Evolutionary conservation across 441 rosid genomes (phyloP).

Genomic region (Gossypium lobatum): DNA sequence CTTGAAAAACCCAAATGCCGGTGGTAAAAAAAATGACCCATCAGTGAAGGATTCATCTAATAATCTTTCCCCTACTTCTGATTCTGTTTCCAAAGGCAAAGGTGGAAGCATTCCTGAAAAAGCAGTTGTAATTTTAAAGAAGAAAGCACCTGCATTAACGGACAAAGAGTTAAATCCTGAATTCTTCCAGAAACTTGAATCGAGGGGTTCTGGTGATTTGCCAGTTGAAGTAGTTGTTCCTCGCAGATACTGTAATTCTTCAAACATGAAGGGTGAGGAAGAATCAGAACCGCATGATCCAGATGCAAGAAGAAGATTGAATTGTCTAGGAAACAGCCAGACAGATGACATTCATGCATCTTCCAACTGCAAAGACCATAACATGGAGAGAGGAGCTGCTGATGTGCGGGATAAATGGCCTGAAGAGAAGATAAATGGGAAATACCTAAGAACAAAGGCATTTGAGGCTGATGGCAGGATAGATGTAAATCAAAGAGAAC

Average conservation of each 20-base stretch:
- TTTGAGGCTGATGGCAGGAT: slow-evolving; percentile 45
- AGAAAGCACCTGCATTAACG: slow-evolving; percentile 71
- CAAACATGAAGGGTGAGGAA: slow-evolving; percentile 53
- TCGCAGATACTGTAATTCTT: slow-evolving; percentile 54
- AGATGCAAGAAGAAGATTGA: slow-evolving; percentile 46
- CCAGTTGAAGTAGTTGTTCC: slow-evolving; percentile 95
- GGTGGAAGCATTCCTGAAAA: slow-evolving; percentile 64
- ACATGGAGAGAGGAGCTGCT: slow-evolving; percentile 42
- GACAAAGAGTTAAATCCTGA: slow-evolving; percentile 89
- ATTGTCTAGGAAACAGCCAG: slow-evolving; percentile 39
- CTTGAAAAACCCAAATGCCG: slow-evolving; percentile 35
- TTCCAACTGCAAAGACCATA: slow-evolving; percentile 34
- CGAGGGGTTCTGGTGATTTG: slow-evolving; percentile 66
- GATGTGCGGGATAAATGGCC: slow-evolving; percentile 28
- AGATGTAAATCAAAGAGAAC: slow-evolving; percentile 49
- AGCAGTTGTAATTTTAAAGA: slow-evolving; percentile 81
- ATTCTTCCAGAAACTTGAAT: slow-evolving; percentile 89
- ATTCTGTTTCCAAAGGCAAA: slow-evolving; percentile 52
- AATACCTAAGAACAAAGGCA: slow-evolving; percentile 48
- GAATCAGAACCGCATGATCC: slow-evolving; percentile 45
- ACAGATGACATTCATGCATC: slow-evolving; percentile 43
- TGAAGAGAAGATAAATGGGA: slow-evolving; percentile 39
- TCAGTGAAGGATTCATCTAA: slow-evolving; percentile 40
- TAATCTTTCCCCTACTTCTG: slow-evolving; percentile 38
- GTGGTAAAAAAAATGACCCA: slow-evolving; percentile 36